These are phyloP conservation scores for Xylaria venustula DNA, from an alignment of 495 filamentous ascomycete genomes.

Conservation along the genomic window DNA sequence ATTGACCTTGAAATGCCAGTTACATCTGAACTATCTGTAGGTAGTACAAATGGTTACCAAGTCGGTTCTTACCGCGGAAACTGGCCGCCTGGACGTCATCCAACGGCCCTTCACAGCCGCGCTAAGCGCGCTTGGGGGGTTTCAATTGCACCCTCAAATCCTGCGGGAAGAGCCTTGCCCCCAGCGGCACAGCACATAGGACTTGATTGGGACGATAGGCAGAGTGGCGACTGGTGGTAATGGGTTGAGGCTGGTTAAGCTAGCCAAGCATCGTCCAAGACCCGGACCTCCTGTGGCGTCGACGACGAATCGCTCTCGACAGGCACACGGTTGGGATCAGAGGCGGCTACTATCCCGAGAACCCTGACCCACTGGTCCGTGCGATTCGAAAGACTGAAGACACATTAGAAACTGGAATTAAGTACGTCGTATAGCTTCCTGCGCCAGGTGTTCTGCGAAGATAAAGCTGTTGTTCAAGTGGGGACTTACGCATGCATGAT, in stretches of 20 bases:
- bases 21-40: neutral
- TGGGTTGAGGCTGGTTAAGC: slow-evolving; percentile 10
- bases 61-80: slow-evolving; percentile 5
- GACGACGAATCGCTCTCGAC: slow-evolving; percentile 1
- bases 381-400: slow-evolving; percentile 22
- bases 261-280: slow-evolving; percentile 24
- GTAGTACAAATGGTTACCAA: neutral
- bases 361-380: slow-evolving; percentile 25
- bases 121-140: slow-evolving; percentile 18
- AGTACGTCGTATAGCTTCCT: neutral
- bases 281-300: slow-evolving; percentile 1
- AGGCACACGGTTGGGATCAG: slow-evolving; percentile 20
- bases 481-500: slow-evolving; percentile 32
- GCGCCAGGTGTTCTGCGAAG: neutral
- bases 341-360: slow-evolving; percentile 14
- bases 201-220: slow-evolving; percentile 7
- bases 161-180: slow-evolving; percentile 6
- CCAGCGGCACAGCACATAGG: slow-evolving; percentile 12
- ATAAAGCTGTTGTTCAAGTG: neutral
- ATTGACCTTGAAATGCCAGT: neutral
- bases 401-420: neutral
- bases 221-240: neutral
- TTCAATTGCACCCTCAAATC: slow-evolving; percentile 14
- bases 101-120: slow-evolving; percentile 16
- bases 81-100: slow-evolving; percentile 11